Percentiles rank a stretch among this genome's conserved stretches.
Evolutionary conservation across 306 rosid genomes (phyloP).

Genomic region (Vigna unguiculata): DNA sequence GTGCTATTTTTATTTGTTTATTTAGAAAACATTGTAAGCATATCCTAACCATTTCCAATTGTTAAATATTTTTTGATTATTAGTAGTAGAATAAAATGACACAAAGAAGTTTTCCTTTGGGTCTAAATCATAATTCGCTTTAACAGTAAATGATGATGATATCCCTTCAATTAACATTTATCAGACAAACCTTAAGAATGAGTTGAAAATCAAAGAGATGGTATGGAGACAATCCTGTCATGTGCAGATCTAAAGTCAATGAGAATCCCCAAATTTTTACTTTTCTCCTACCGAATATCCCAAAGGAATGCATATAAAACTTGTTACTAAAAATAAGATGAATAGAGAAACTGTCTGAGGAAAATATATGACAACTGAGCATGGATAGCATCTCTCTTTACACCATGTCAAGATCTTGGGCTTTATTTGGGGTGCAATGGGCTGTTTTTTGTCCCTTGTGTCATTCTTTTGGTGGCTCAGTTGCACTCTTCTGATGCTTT

Average conservation of each 20-base stretch:
- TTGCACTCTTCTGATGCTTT: conserved; percentile 25
- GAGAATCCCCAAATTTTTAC: background rate
- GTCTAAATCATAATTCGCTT: conserved; percentile 17
- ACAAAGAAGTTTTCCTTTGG: background rate
- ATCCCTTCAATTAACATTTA: conserved; percentile 29
- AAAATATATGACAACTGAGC: background rate
- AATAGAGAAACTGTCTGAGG: conserved; percentile 8
- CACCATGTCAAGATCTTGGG: conserved; percentile 21
- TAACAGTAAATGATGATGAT: background rate
- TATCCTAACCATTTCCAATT: conserved; percentile 2
- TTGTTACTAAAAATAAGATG: background rate
- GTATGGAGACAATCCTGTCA: conserved; percentile 1
- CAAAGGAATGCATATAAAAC: conserved; percentile 8
- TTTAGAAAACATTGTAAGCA: background rate
- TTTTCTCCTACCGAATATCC: conserved; percentile 10
- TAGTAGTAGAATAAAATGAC: conserved; percentile 7
- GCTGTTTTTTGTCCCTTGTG: conserved; percentile 6
- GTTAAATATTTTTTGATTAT: conserved; percentile 1
- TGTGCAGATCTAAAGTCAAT: conserved; percentile 13
- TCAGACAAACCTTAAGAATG: conserved; percentile 16
- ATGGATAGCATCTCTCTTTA: background rate
- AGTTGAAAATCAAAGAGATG: conserved; percentile 34
- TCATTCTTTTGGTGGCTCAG: conserved; percentile 27
- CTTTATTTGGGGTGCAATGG: conserved; percentile 7
- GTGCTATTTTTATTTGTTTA: background rate